Evolutionary conservation across 129 eudicot genomes (phyloP).

Genomic region (Ambrosia trifida): DNA sequence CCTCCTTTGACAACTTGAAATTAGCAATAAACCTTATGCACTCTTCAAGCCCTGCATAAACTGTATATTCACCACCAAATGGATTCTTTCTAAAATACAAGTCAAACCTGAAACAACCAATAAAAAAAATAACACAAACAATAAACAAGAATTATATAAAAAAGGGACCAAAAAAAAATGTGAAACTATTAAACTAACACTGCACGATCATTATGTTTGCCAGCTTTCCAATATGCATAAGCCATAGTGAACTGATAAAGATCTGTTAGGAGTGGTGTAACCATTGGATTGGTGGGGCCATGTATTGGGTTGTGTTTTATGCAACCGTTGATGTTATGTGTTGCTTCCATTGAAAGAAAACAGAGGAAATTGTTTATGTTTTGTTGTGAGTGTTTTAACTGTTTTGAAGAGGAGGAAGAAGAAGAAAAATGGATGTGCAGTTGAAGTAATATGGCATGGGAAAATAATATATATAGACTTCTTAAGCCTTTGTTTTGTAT

Average conservation of each 20-base stretch:
- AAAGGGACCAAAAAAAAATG: neutral
- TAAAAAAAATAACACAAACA: neutral
- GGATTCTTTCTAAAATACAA: conserved; percentile 89
- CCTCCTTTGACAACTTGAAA: conserved; percentile 71
- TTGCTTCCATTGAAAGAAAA: conserved; percentile 30
- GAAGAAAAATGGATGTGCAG: conserved; percentile 15
- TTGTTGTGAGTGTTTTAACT: neutral
- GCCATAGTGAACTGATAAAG: conserved; percentile 99
- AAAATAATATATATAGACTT: too few relatives aligned
- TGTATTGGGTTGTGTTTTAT: conserved; percentile 19
- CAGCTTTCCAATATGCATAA: conserved; percentile 99
- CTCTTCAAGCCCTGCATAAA: conserved; percentile 95
- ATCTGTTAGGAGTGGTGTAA: conserved; percentile 88
- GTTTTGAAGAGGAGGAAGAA: conserved; percentile 16
- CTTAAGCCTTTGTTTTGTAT: too few relatives aligned
- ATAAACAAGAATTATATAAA: neutral
- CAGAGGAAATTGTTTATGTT: conserved; percentile 23
- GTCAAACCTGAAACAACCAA: conserved; percentile 69
- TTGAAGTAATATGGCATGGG: neutral
- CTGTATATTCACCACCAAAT: conserved; percentile 93
- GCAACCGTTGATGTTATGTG: conserved; percentile 40
- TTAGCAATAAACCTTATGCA: conserved; percentile 91
- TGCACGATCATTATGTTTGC: conserved; percentile 89
- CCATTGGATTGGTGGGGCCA: conserved; percentile 98
- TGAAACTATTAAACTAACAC: conserved; percentile 62